A percentile compares a stretch with the other conserved stretches of the same genome.
These are phyloP conservation scores for Penicillium tannophilum DNA, from an alignment of 495 filamentous ascomycete species.

Conservation along the genomic window DNA sequence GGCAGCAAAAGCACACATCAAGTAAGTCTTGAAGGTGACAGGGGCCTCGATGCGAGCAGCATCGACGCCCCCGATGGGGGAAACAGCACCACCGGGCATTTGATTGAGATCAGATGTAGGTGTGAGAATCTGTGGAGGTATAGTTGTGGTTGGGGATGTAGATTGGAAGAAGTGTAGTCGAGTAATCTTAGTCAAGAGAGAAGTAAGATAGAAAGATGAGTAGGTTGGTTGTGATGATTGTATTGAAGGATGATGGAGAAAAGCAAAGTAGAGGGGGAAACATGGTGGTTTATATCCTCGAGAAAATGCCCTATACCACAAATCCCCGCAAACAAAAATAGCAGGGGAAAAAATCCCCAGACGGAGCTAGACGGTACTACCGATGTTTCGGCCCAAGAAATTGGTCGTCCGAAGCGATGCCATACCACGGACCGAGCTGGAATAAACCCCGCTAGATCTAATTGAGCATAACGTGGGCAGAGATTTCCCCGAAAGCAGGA, in stretches of 20 bases:
- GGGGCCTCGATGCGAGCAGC: constrained; percentile 59
- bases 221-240: background rate
- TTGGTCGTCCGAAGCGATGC: background rate
- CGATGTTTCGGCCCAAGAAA: background rate
- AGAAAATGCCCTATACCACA: background rate
- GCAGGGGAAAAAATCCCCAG: background rate
- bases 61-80: constrained; percentile 38
- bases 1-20: constrained; percentile 61
- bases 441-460: background rate
- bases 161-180: background rate
- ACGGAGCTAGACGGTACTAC: background rate
- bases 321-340: constrained; percentile 5
- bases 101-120: constrained; percentile 16
- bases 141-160: constrained; percentile 2
- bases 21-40: constrained; percentile 62
- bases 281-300: background rate
- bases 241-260: constrained; percentile 10
- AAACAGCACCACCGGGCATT: constrained; percentile 27
- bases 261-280: constrained; percentile 10
- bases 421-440: constrained; percentile 3
- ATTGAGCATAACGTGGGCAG: constrained; percentile 2
- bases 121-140: background rate
- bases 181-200: constrained; percentile 3
- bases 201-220: constrained; percentile 5
- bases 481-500: constrained; percentile 1